These are phyloP conservation scores for Quillaja saponaria DNA, from an alignment of 306 rosid genomes.

Conservation along the genomic window DNA sequence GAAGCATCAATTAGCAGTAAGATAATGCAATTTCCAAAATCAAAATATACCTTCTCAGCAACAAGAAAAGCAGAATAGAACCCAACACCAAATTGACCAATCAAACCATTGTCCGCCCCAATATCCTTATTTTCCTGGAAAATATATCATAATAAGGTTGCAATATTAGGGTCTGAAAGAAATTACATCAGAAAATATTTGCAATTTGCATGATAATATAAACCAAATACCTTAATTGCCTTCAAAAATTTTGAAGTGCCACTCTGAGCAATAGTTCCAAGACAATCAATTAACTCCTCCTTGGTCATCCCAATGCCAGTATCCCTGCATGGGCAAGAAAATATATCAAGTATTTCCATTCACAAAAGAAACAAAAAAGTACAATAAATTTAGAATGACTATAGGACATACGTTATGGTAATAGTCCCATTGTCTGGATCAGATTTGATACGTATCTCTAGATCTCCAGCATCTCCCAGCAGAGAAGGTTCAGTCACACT, in stretches of 20 bases:
- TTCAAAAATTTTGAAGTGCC: conserved; percentile 96
- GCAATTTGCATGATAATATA: neutral
- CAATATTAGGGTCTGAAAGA: too few relatives aligned
- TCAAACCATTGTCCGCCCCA: conserved; percentile 87
- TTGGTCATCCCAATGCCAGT: conserved; percentile 98
- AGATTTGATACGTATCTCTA: conserved; percentile 83
- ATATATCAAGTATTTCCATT: conserved; percentile 12
- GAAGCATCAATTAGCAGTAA: conserved; percentile 4
- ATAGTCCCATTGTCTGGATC: conserved; percentile 87
- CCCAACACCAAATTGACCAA: conserved; percentile 98
- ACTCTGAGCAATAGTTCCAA: conserved; percentile 99
- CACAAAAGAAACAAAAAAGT: neutral
- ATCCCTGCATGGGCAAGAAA: conserved; percentile 50
- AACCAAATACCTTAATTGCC: conserved; percentile 74
- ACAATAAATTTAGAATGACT: neutral
- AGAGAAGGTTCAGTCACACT: conserved; percentile 94
- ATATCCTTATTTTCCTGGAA: conserved; percentile 82
- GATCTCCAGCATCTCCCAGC: conserved; percentile 87
- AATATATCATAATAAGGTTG: neutral
- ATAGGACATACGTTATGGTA: conserved; percentile 65
- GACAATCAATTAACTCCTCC: conserved; percentile 92
- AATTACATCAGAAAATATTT: too few relatives aligned
- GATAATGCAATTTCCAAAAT: conserved; percentile 14
- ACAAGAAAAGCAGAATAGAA: conserved; percentile 98
- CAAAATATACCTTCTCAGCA: conserved; percentile 73